A percentile compares a stretch with the other conserved stretches of the same genome.
Conservation (phyloP, 2,329 filamentous ascomycete species). For the Blastomyces gilchristii region DNA sequence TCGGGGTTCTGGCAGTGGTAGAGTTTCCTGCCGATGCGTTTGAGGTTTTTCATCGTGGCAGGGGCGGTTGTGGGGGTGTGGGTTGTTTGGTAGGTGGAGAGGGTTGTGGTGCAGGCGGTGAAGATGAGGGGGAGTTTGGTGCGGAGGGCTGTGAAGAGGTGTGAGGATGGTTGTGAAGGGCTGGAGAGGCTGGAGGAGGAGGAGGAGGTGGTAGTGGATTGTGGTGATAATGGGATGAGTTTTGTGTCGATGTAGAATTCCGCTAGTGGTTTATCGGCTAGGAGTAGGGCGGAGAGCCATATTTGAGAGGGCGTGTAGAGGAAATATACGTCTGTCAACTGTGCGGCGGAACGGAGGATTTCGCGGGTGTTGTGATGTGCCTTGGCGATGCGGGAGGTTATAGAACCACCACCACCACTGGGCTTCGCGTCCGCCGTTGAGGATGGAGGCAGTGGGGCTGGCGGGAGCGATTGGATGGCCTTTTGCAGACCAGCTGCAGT, state of each 20-base stretch:
- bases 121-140: conserved; percentile 31
- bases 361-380: conserved; percentile 66
- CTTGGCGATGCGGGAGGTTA: conserved; percentile 41
- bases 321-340: conserved; percentile 93
- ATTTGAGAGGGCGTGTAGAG: conserved; percentile 92
- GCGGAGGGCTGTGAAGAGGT: conserved; percentile 26
- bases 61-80: conserved; percentile 20
- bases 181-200: background rate
- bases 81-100: conserved; percentile 29
- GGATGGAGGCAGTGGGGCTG: conserved; percentile 16
- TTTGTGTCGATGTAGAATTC: conserved; percentile 38
- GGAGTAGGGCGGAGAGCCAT: conserved; percentile 68
- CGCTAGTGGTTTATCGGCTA: conserved; percentile 53
- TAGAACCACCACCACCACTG: conserved; percentile 17
- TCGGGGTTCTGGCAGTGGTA: conserved; percentile 41
- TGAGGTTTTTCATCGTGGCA: conserved; percentile 34
- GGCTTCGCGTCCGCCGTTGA: conserved; percentile 19
- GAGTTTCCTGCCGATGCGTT: conserved; percentile 40
- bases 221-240: conserved; percentile 21
- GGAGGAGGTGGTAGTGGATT: conserved; percentile 12
- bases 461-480: conserved; percentile 23
- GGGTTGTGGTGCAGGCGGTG: conserved; percentile 29
- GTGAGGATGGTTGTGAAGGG: conserved; percentile 8
- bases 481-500: conserved; percentile 25
- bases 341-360: conserved; percentile 65